phyloP scores from a whole-genome alignment of 2,329 filamentous ascomycete species.

The Kalmusia sp. region DNA sequence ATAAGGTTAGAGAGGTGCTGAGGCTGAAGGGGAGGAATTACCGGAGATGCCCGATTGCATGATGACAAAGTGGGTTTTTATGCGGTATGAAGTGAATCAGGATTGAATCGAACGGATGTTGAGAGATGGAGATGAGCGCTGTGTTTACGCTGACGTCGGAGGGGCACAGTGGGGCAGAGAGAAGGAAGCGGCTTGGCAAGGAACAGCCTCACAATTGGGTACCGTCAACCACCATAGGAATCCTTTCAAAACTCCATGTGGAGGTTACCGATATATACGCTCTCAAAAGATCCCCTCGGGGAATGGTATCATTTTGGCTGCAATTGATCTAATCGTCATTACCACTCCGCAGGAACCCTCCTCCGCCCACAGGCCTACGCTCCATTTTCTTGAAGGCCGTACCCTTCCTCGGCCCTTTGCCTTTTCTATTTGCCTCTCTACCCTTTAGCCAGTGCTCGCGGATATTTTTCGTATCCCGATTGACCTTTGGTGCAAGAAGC shows the following conservation, averaged over 20 bases:
- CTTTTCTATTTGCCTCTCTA: conserved; percentile 38
- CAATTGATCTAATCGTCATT: conserved; percentile 20
- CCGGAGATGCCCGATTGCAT: conserved; percentile 85
- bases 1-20: background rate
- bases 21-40: conserved; percentile 41
- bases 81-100: background rate
- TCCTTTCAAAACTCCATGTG: background rate
- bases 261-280: too few species aligned
- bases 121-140: conserved; percentile 2
- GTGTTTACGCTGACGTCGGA: conserved; percentile 32
- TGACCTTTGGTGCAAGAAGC: conserved; percentile 54
- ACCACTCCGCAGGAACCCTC: conserved; percentile 39
- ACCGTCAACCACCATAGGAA: background rate
- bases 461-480: conserved; percentile 37
- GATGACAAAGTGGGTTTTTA: conserved; percentile 31
- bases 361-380: conserved; percentile 33
- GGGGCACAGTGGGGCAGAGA: conserved; percentile 30
- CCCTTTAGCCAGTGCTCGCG: conserved; percentile 54
- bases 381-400: conserved; percentile 33
- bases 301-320: too few species aligned
- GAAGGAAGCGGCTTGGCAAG: conserved; percentile 20
- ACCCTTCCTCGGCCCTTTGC: conserved; percentile 22
- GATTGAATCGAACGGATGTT: background rate
- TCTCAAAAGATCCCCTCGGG: too few species aligned
- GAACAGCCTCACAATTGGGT: background rate